Evolutionary conservation across 306 rosid genomes (phyloP).

Genomic region (Quercus robur): DNA sequence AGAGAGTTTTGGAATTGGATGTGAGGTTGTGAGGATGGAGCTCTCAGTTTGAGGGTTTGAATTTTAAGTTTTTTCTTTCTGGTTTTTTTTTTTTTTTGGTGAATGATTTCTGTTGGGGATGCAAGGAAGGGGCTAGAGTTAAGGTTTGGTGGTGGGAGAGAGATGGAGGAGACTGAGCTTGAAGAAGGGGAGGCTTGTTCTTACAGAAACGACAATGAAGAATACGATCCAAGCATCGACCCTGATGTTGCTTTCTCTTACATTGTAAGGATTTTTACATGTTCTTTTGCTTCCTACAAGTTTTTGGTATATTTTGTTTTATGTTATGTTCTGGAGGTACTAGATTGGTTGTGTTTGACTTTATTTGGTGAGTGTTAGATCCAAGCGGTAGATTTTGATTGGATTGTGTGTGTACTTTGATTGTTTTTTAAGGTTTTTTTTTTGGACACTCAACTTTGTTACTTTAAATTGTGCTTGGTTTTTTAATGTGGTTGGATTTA

Average conservation of each 20-base stretch:
- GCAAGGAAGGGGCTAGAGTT: conserved; percentile 72
- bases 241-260: conserved; percentile 84
- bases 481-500: neutral
- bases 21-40: conserved; percentile 36
- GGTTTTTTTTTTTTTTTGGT: conserved; percentile 5
- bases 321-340: conserved; percentile 8
- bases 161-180: conserved; percentile 90
- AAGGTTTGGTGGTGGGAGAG: conserved; percentile 48
- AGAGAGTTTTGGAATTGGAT: conserved; percentile 34
- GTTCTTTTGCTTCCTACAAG: neutral
- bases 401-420: neutral
- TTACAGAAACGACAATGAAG: conserved; percentile 57
- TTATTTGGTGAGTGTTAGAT: conserved; percentile 40
- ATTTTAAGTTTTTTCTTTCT: neutral
- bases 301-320: neutral
- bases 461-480: neutral
- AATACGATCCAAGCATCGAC: conserved; percentile 64
- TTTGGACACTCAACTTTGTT: neutral
- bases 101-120: conserved; percentile 90
- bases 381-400: conserved; percentile 26
- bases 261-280: conserved; percentile 62
- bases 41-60: conserved; percentile 51
- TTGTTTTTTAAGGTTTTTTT: neutral
- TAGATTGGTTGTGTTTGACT: conserved; percentile 24
- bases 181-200: conserved; percentile 98